Evolutionary conservation across 495 filamentous ascomycete species (phyloP).

Genomic region (Rusavskia elegans): DNA sequence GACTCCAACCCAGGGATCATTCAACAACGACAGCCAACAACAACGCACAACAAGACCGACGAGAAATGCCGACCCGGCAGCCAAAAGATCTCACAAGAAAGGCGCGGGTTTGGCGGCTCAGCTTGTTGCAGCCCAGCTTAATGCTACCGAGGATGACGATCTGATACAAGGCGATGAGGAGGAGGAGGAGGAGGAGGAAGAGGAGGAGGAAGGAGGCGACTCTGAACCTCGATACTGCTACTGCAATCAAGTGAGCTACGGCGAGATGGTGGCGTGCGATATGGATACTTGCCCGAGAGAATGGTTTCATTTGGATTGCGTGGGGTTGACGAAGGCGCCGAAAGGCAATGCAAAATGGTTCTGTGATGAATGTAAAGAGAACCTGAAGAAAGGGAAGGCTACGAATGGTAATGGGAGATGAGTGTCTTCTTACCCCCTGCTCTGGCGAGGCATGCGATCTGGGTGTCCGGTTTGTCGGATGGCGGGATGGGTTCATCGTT

Average conservation of each 20-base stretch:
- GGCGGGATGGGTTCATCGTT: no score
- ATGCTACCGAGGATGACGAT: conserved; percentile 12
- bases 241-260: conserved; percentile 85
- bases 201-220: conserved; percentile 55
- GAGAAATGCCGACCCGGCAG: conserved; percentile 25
- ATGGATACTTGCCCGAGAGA: conserved; percentile 66
- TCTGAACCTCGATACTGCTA: conserved; percentile 85
- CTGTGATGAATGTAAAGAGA: conserved; percentile 72
- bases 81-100: conserved; percentile 62
- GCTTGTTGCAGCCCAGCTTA: conserved; percentile 23
- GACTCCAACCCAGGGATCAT: conserved; percentile 28
- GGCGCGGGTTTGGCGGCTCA: conserved; percentile 24
- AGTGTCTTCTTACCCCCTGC: no score
- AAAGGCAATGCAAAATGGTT: conserved; percentile 85
- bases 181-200: conserved; percentile 57
- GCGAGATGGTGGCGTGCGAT: conserved; percentile 97
- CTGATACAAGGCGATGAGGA: conserved; percentile 30
- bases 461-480: no score
- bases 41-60: conserved; percentile 19
- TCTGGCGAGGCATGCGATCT: no score
- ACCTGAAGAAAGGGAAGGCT: conserved; percentile 27
- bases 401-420: no score
- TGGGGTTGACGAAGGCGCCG: conserved; percentile 73
- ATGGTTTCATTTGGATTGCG: conserved; percentile 95
- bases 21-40: conserved; percentile 21